Evolutionary conservation across 345 rosid species (phyloP), one percentile per base, ranked within the genome.

Genomic region (Eucalyptus curtisii): DNA sequence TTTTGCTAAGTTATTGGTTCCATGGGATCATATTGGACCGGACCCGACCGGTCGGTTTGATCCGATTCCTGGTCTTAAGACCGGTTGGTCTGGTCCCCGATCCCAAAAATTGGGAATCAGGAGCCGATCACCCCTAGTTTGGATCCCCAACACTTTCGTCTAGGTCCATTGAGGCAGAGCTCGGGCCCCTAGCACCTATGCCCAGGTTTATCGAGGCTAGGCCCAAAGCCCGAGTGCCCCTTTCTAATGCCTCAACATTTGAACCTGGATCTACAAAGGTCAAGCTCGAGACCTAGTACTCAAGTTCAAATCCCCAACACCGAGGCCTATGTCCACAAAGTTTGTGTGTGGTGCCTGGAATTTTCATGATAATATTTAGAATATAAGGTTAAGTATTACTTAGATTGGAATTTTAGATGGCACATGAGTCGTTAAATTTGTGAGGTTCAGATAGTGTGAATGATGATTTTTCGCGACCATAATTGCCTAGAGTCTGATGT

Each of bases 1-100:
- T 20, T 52, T 20, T 20, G 57, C 57, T 52, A 52, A 52, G 57
- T 52, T 1, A 20, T 3, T 7, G 25, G 25, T 52, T 52, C 25
- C 2, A 20, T 20, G 57, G 25, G 57, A 20, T 52, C 10, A 52
- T 7, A 52, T 52, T 7, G 57, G 57, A 52, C 0, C 1, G 0
- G 25, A 52, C 10, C 0, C 2, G 5, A 20, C 0, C 2, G 2
- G 5, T 20, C 1, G 55, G 0, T 52, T 7, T 7, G 10, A 52
- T 19, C 1, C 0, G 5, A 52, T 20, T 52, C 57, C 0, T 52
- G 0, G 4, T 52, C 25, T 3, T 52, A 52, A 10, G 57, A 20
- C 10, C 10, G 0, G 19, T 17, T 17, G 0, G 55, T 52, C 0
- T 0, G 0, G 0, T 52, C 57, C 57, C 0, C 0, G 0, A 52